Evolutionary conservation across 73 alveolate species (phyloP).

Genomic region (Paramecium biaurelia): DNA sequence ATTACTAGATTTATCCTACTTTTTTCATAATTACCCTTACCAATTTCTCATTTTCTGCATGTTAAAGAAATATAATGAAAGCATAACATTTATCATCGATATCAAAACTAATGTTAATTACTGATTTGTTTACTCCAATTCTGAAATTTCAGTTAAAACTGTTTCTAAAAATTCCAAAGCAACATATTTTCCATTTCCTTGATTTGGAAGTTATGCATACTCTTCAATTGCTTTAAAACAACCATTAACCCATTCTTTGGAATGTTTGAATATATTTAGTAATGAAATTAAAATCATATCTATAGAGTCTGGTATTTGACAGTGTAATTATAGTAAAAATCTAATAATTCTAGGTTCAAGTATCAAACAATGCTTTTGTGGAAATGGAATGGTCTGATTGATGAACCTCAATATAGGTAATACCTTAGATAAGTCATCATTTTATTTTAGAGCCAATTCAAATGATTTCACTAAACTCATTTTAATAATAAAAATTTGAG

Average conservation of each 20-base stretch:
- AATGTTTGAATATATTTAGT: not conserved
- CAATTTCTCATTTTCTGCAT: slow-evolving; percentile 34
- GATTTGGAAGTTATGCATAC: not conserved
- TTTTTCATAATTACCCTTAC: not conserved
- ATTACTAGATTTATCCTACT: not conserved
- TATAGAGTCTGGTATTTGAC: not conserved
- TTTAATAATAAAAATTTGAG: not conserved
- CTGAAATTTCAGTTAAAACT: not conserved
- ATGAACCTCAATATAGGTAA: not conserved
- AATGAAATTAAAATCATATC: not conserved
- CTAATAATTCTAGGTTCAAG: not conserved
- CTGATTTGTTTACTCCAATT: not conserved
- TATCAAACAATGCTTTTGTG: not conserved
- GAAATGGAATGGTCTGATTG: not conserved
- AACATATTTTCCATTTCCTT: not conserved
- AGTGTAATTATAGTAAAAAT: not conserved
- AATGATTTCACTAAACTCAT: not conserved
- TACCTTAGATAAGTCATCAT: not conserved
- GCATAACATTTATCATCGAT: slow-evolving; percentile 29
- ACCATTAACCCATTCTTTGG: not conserved
- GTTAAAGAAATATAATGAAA: not conserved
- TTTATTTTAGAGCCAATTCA: not conserved
- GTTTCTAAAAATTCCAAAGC: not conserved
- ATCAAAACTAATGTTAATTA: no score
- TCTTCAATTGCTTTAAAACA: not conserved